A percentile compares a stretch with the other conserved stretches of the same genome.
phyloP scores from a whole-genome alignment of 768 basidiomycete genomes.

The Suillus paluster region DNA sequence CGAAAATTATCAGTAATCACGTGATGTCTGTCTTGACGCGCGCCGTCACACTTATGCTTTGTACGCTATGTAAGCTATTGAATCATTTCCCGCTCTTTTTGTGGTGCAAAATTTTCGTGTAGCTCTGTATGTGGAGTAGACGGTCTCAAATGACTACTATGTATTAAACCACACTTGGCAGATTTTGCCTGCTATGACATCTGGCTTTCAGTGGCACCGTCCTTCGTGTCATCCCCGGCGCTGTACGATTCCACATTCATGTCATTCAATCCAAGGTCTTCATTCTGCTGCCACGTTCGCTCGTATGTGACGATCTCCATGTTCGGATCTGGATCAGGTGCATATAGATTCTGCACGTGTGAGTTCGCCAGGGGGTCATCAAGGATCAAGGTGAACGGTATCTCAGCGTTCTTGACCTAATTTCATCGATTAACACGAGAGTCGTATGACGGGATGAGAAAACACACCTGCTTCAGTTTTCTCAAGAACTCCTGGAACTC shows the following conservation, averaged over 20 bases:
- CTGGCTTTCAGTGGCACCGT: neutral
- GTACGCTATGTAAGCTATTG: too few relatives aligned
- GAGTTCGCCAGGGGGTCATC: conserved; percentile 97
- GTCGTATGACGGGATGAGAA: neutral
- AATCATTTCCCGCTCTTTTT: too few relatives aligned
- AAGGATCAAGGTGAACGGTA: conserved; percentile 88
- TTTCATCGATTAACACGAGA: conserved; percentile 7
- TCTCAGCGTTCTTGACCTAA: conserved; percentile 77
- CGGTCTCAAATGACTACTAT: too few relatives aligned
- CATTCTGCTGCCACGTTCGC: conserved; percentile 88
- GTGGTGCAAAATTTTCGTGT: neutral
- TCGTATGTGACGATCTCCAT: conserved; percentile 87
- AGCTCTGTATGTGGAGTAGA: neutral
- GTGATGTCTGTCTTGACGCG: neutral
- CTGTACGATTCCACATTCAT: conserved; percentile 69
- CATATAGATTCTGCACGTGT: conserved; percentile 95
- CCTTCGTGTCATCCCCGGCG: conserved; percentile 16
- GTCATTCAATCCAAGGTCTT: conserved; percentile 91
- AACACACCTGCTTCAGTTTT: conserved; percentile 71
- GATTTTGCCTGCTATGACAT: conserved; percentile 5
- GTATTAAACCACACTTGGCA: too few relatives aligned
- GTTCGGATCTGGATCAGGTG: conserved; percentile 95
- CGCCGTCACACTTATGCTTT: too few relatives aligned
- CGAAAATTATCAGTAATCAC: conserved; percentile 15
- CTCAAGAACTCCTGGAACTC: conserved; percentile 80